Conservation (phyloP, 2,329 filamentous ascomycete genomes). For the Lasiodiplodia sp. region DNA sequence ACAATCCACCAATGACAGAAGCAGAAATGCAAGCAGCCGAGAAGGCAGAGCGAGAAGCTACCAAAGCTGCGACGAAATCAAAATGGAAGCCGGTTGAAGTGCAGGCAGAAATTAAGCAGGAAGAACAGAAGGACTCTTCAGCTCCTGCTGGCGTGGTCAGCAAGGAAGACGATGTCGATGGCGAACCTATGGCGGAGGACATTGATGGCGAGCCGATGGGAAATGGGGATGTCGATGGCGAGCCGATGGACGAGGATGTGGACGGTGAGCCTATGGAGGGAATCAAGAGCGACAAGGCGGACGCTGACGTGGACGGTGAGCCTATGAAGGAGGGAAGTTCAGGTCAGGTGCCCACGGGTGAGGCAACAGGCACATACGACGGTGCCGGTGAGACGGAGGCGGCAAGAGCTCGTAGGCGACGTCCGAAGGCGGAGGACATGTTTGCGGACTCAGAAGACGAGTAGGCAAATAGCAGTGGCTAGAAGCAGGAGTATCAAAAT, state of each 20-base stretch:
- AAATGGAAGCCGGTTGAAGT: conserved; percentile 30
- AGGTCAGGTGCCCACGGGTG: neutral
- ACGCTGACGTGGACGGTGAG: conserved; percentile 34
- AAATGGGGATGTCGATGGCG: conserved; percentile 31
- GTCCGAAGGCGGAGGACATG: conserved; percentile 50
- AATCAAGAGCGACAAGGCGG: conserved; percentile 30
- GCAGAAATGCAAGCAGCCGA: conserved; percentile 36
- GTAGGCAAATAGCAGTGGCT: neutral
- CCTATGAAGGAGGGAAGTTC: conserved; percentile 30
- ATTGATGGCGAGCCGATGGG: conserved; percentile 32
- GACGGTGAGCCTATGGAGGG: conserved; percentile 33
- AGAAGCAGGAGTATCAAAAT: neutral
- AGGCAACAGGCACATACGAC: conserved; percentile 28
- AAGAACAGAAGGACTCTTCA: neutral
- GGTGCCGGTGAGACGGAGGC: conserved; percentile 44
- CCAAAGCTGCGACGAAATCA: conserved; percentile 32
- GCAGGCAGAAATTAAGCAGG: neutral
- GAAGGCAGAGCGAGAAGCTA: conserved; percentile 33
- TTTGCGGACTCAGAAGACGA: conserved; percentile 40
- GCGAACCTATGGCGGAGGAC: conserved; percentile 31
- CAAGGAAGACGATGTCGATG: conserved; percentile 30
- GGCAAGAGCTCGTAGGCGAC: conserved; percentile 43
- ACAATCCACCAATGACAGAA: conserved; percentile 37
- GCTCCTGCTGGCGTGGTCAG: conserved; percentile 8
- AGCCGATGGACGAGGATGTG: conserved; percentile 32